These are phyloP conservation scores for Astrephomene gubernaculifera DNA, from an alignment of 139 green algal genomes.

Conservation along the genomic window DNA sequence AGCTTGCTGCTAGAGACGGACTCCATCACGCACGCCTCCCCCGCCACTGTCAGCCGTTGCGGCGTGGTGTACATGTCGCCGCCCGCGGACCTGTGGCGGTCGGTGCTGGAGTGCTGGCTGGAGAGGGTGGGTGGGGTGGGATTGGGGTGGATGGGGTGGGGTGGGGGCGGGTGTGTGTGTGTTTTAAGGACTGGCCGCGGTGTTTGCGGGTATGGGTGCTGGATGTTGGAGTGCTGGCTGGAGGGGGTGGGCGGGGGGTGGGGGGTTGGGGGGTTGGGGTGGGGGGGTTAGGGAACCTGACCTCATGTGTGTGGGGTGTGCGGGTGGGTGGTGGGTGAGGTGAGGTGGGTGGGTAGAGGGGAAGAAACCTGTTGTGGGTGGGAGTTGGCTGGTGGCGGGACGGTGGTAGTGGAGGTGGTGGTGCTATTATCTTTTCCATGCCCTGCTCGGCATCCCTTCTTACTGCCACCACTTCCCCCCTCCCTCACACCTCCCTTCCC, in stretches of 20 bases:
- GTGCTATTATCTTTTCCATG: not conserved
- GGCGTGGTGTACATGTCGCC: conserved; percentile 65
- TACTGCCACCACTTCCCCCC: not conserved
- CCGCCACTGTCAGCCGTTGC: conserved; percentile 73
- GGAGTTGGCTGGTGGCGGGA: not conserved
- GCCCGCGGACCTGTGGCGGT: conserved; percentile 46
- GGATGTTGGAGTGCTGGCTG: not conserved
- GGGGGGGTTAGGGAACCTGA: not conserved
- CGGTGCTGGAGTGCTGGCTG: conserved; percentile 51
- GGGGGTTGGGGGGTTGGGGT: not conserved
- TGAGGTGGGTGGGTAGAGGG: not conserved
- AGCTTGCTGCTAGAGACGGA: conserved; percentile 69
- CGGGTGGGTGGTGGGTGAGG: not conserved
- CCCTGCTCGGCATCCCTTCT: not conserved
- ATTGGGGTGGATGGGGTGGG: not conserved
- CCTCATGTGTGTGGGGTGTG: not conserved
- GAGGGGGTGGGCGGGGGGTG: not conserved
- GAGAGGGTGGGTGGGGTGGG: conserved; percentile 13
- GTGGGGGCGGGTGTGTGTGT: not conserved
- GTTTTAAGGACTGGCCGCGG: not conserved
- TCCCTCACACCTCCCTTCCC: not conserved
- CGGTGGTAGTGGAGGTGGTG: not conserved
- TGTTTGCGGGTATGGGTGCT: not conserved
- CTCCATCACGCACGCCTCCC: conserved; percentile 67
- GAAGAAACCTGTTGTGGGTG: not conserved